Base-by-base conservation (phyloP, 106 monocot species). In the Dendrobium officinale region DNA sequence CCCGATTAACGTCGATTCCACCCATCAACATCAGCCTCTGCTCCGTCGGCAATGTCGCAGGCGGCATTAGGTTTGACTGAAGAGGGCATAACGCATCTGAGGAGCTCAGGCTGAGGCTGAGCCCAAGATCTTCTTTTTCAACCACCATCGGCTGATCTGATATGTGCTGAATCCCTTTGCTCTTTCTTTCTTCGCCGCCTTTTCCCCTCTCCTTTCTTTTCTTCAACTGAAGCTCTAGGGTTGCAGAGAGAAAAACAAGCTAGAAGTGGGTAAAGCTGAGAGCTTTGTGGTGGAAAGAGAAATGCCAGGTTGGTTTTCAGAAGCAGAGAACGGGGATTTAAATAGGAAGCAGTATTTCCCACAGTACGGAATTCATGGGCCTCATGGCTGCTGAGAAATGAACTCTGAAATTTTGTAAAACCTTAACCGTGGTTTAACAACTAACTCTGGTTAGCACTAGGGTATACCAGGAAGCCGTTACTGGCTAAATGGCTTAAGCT, bases 1-100 rank as follows among this genome's bases (percentile, higher is more conserved):
- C 55, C 2, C 78, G 78, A n/a, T 83, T 83, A 26, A 83, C 83
- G 41, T 83, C 83, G 70, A 83, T 78, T 42, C 83, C 73, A 22
- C 61, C 19, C 51, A 16, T 59, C 9, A 42, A 45, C 49, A 26
- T 27, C 18, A 20, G 3, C 49, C 48, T 27, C 76, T 8, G 76
- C 45, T 75, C 74, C 72, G 9, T 6, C 29, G 68, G 66, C 24
- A 55, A 55, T 13, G 20, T 66, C 31, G 9, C 51, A 55, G 70
- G 9, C 20, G 80, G 80, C 80, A 81, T 74, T n/a, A 81, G 56
- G 54, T 75, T 81, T 43, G 74, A 73, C 9, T 74, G 72, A 27
- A 81, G 37, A 40, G 73, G 54, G 44, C 45, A 47, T 9, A 4
- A 5, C 5, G 70, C 31, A 26, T 49, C 4, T 2, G 67, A 22